These are phyloP conservation scores for Tetracladium setigerum DNA, from an alignment of 495 filamentous ascomycete genomes.

Conservation along the genomic window DNA sequence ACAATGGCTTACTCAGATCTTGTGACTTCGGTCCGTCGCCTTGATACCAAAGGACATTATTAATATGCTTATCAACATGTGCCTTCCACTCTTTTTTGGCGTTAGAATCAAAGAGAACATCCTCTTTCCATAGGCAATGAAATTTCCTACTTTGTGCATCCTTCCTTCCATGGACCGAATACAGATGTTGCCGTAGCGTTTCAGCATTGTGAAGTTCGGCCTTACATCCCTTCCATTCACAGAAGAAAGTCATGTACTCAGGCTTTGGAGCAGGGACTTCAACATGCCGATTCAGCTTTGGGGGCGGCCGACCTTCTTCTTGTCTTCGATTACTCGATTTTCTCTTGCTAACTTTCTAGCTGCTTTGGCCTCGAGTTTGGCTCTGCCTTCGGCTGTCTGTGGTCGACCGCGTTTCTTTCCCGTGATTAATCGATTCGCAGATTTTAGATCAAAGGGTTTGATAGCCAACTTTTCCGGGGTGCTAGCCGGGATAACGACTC, in stretches of 20 bases:
- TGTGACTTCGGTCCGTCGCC: constrained; percentile 51
- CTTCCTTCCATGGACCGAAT: constrained; percentile 40
- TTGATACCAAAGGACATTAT: constrained; percentile 43
- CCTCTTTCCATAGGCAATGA: constrained; percentile 35
- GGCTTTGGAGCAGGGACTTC: constrained; percentile 4
- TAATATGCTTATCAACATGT: constrained; percentile 50
- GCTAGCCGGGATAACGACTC: too few species aligned
- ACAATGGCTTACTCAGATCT: constrained; percentile 35
- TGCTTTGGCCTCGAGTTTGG: too few species aligned
- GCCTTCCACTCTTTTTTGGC: constrained; percentile 34
- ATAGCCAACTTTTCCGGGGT: too few species aligned
- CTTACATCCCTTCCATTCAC: constrained; percentile 54
- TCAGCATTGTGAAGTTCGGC: constrained; percentile 63
- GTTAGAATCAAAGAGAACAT: constrained; percentile 3
- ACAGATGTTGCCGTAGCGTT: constrained; percentile 52
- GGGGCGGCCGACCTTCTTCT: background rate
- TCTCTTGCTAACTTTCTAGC: too few species aligned
- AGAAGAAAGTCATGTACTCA: constrained; percentile 33
- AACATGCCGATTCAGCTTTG: too few species aligned
- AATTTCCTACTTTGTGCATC: constrained; percentile 8
- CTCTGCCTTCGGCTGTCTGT: too few species aligned
- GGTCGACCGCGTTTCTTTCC: too few species aligned
- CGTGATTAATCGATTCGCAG: too few species aligned
- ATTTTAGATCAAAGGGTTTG: too few species aligned
- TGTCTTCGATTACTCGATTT: background rate